A percentile compares a stretch with the other conserved stretches of the same genome.
These are phyloP conservation scores for Pseudocercospora vitis DNA, from an alignment of 2,329 filamentous ascomycete genomes.

Conservation along the genomic window DNA sequence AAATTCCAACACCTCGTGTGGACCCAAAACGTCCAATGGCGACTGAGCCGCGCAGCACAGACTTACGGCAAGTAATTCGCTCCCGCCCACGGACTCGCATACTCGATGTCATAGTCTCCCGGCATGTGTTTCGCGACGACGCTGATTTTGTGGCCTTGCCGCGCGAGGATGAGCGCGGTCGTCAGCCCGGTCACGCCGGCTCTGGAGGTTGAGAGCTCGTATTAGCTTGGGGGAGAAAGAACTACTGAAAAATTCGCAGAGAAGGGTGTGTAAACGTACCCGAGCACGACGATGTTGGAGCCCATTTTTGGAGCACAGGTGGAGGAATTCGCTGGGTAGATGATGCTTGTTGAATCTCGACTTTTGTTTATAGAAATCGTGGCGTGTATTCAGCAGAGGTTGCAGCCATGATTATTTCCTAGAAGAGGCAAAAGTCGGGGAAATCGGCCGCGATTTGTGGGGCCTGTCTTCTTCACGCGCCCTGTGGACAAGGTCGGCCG, in stretches of 20 bases:
- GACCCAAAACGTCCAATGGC: too few species aligned
- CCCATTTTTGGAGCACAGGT: background rate
- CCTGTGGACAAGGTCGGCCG: background rate
- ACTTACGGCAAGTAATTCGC: constrained; percentile 68
- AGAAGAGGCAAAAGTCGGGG: background rate
- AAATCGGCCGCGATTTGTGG: background rate
- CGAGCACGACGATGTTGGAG: constrained; percentile 49
- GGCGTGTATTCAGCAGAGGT: background rate
- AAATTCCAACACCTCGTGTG: too few species aligned
- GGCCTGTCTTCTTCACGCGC: background rate
- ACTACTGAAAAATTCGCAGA: too few species aligned
- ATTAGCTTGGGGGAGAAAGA: too few species aligned
- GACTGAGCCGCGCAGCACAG: background rate
- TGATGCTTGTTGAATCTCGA: background rate
- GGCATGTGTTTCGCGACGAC: constrained; percentile 87
- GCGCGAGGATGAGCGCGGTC: constrained; percentile 62
- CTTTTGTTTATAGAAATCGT: too few species aligned
- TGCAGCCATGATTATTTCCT: background rate
- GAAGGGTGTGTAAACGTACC: too few species aligned
- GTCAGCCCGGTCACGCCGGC: constrained; percentile 67
- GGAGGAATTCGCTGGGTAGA: too few species aligned
- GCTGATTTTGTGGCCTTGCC: constrained; percentile 62
- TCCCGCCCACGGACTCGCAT: constrained; percentile 85
- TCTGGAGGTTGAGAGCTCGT: too few species aligned
- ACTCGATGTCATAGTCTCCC: constrained; percentile 88